Evolutionary conservation across 805 yeast genomes (phyloP).

Genomic region (Ogataea methanolica): DNA sequence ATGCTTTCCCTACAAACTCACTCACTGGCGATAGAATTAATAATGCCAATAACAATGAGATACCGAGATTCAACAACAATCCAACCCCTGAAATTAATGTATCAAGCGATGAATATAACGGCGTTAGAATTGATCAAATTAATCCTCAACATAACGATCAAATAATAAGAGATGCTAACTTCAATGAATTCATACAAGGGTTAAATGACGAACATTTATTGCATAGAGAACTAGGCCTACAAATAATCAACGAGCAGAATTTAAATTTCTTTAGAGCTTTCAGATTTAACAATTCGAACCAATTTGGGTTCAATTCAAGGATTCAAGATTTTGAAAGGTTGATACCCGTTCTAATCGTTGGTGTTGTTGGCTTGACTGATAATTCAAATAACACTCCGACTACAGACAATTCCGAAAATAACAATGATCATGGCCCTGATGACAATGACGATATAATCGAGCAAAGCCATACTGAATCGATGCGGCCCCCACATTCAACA

Average conservation of each 20-base stretch:
- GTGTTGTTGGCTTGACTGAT: conserved; percentile 27
- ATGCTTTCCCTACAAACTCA: too few species aligned
- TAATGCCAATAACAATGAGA: too few species aligned
- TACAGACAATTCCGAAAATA: neutral
- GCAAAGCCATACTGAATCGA: neutral
- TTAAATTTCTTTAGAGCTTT: conserved; percentile 40
- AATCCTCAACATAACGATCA: conserved; percentile 3
- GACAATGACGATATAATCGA: neutral
- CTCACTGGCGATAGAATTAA: too few species aligned
- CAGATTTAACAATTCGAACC: conserved; percentile 30
- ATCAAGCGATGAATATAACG: conserved; percentile 1
- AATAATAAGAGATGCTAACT: conserved; percentile 30
- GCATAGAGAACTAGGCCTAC: conserved; percentile 25
- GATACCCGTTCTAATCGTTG: conserved; percentile 28
- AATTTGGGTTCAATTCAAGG: conserved; percentile 10
- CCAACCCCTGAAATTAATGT: too few species aligned
- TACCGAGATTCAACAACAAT: too few species aligned
- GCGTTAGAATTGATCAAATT: conserved; percentile 18
- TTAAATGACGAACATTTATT: conserved; percentile 19
- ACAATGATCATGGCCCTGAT: neutral
- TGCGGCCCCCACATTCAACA: neutral
- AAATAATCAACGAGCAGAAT: conserved; percentile 24
- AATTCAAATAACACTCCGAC: neutral
- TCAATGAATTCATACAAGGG: conserved; percentile 38
- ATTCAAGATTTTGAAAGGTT: conserved; percentile 13